phyloP scores from a whole-genome alignment of 2,329 filamentous ascomycete genomes.

The Trichophyton verrucosum region DNA sequence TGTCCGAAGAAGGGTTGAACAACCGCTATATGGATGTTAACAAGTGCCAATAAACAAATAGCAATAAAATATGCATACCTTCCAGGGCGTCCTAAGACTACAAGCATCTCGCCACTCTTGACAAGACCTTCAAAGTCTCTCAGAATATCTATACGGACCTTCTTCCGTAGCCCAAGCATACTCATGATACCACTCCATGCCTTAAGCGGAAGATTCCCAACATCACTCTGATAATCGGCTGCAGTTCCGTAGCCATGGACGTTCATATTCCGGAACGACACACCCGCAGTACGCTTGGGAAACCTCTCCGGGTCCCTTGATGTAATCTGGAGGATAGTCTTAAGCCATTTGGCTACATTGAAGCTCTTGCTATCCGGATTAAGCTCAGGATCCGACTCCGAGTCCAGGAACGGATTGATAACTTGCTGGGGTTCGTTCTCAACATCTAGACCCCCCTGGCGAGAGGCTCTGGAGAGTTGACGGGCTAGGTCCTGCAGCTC shows the following conservation, averaged over 20 bases:
- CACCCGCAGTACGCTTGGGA: conserved; percentile 28
- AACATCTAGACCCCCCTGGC: conserved; percentile 12
- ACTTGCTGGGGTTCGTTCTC: conserved; percentile 10
- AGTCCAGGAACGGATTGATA: conserved; percentile 27
- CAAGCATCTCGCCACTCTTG: conserved; percentile 44
- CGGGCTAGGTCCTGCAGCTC: conserved; percentile 22
- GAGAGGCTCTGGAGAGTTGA: conserved; percentile 22
- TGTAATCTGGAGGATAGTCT: conserved; percentile 34
- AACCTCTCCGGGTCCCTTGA: conserved; percentile 26
- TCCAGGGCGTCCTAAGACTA: conserved; percentile 43
- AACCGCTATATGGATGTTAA: conserved; percentile 29
- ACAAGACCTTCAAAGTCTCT: conserved; percentile 53
- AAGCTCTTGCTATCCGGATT: conserved; percentile 37
- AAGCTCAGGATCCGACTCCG: conserved; percentile 26
- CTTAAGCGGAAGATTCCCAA: conserved; percentile 33
- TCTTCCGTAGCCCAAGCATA: conserved; percentile 21
- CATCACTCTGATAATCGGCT: conserved; percentile 34
- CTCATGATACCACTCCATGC: conserved; percentile 19
- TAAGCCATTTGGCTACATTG: conserved; percentile 36
- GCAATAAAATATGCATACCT: conserved; percentile 16
- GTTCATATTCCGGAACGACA: conserved; percentile 29
- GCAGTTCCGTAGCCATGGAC: conserved; percentile 30
- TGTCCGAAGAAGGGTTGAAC: conserved; percentile 74
- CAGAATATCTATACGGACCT: conserved; percentile 46
- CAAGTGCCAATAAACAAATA: not conserved